phyloP scores from a whole-genome alignment of 257 asterid genomes.

The Linaria vulgaris region DNA sequence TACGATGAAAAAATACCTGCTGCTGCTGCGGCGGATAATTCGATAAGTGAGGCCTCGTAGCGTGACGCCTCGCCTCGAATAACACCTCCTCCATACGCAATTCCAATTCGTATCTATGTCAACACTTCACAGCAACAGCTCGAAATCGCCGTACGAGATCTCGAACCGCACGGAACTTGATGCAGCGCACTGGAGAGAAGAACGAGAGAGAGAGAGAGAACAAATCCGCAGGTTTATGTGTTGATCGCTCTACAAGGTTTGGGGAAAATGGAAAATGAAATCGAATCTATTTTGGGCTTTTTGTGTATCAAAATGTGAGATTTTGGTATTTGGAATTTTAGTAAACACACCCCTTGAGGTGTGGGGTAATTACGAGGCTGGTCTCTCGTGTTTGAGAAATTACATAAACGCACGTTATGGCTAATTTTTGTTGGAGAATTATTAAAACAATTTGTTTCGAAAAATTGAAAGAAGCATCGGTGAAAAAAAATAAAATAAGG shows the following conservation, averaged over 20 bases:
- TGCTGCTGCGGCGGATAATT: constrained; percentile 77
- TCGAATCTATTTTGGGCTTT: too few species aligned
- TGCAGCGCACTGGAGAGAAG: constrained; percentile 20
- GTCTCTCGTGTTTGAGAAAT: too few species aligned
- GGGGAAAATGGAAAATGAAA: not conserved
- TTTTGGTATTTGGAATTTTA: too few species aligned
- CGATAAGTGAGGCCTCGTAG: constrained; percentile 66
- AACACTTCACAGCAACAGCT: constrained; percentile 23
- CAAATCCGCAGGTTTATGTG: too few species aligned
- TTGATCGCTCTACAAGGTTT: not conserved
- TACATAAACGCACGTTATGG: too few species aligned
- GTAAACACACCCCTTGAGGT: too few species aligned
- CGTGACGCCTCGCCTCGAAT: constrained; percentile 76
- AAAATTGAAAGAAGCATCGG: too few species aligned
- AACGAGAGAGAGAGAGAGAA: not conserved
- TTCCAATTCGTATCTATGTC: not conserved
- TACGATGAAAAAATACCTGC: constrained; percentile 23
- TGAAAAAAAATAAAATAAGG: too few species aligned
- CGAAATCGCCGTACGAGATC: constrained; percentile 35
- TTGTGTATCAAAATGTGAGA: too few species aligned
- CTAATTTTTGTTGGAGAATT: too few species aligned
- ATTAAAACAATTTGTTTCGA: too few species aligned
- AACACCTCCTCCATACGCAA: constrained; percentile 53
- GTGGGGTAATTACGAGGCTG: too few species aligned
- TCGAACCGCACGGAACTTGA: constrained; percentile 27